Percentiles rank a stretch among this genome's conserved stretches.
Conservation (phyloP, 2,329 filamentous ascomycete genomes). For the Cryoendolithus antarcticus region DNA sequence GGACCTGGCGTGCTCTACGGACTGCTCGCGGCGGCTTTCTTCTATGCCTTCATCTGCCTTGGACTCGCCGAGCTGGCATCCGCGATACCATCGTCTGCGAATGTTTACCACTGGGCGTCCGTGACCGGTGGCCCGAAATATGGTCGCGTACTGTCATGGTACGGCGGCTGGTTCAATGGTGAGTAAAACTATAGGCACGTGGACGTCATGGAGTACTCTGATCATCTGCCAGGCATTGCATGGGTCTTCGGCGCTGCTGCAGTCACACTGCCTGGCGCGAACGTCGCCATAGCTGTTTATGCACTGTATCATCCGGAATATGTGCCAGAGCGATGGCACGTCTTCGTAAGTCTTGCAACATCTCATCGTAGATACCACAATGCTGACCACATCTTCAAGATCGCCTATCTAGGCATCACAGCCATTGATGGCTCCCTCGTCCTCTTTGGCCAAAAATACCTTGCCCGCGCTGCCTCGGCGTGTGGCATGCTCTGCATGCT, state of each 20-base stretch:
- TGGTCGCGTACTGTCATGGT: conserved; percentile 36
- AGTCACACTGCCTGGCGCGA: conserved; percentile 32
- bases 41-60: conserved; percentile 39
- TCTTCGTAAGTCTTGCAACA: conserved; percentile 23
- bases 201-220: no score
- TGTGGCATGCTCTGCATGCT: conserved; percentile 40
- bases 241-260: conserved; percentile 37
- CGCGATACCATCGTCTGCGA: conserved; percentile 23
- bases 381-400: background rate
- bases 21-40: conserved; percentile 36
- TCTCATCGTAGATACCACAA: no score
- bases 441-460: conserved; percentile 42
- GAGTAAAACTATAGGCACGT: no score
- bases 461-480: conserved; percentile 40
- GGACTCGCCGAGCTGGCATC: conserved; percentile 39
- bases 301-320: conserved; percentile 36
- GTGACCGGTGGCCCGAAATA: conserved; percentile 36
- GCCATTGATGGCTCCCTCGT: conserved; percentile 35
- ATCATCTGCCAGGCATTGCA: conserved; percentile 19
- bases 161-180: conserved; percentile 39
- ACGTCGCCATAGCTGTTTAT: conserved; percentile 37
- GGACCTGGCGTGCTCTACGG: conserved; percentile 35
- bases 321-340: conserved; percentile 36
- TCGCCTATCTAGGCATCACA: conserved; percentile 35
- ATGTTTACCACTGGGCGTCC: conserved; percentile 42